Evolutionary conservation across 2,329 filamentous ascomycete species (phyloP).

Genomic region (Apiospora marii): DNA sequence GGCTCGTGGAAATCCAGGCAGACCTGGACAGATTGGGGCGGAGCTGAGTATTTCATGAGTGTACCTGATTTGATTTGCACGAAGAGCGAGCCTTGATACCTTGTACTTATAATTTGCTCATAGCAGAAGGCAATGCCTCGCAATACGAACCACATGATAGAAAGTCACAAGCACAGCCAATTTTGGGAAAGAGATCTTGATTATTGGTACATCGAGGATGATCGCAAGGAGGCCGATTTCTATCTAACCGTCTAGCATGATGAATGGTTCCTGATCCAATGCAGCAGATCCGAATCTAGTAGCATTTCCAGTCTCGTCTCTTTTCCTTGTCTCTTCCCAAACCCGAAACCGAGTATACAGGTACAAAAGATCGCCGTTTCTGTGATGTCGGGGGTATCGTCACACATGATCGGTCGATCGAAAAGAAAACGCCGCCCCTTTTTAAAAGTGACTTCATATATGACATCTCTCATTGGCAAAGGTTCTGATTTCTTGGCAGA

Average conservation of each 20-base stretch:
- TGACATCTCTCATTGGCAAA: conserved; percentile 11
- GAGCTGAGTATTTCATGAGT: conserved; percentile 8
- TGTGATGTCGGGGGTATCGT: conserved; percentile 12
- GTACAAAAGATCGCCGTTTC: conserved; percentile 10
- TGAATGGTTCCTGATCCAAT: background rate
- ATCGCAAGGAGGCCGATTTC: conserved; percentile 11
- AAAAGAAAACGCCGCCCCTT: conserved; percentile 6
- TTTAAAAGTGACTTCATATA: conserved; percentile 16
- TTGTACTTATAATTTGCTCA: background rate
- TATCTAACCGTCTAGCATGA: conserved; percentile 18
- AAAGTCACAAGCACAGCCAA: background rate
- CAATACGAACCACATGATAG: background rate
- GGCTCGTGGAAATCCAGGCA: conserved; percentile 57
- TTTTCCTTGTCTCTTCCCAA: background rate
- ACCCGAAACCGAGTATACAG: background rate
- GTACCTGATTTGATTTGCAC: background rate
- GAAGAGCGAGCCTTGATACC: background rate
- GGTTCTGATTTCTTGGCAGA: background rate
- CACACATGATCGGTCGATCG: background rate
- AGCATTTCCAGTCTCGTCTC: background rate
- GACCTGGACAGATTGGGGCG: conserved; percentile 50
- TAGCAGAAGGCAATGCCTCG: background rate
- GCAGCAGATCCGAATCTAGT: conserved; percentile 9
- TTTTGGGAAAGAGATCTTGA: background rate
- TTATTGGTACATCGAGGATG: conserved; percentile 18